A percentile compares a stretch with the other conserved stretches of the same genome.
Conservation (phyloP, 441 rosid species). For the Erysimum cheiri region DNA sequence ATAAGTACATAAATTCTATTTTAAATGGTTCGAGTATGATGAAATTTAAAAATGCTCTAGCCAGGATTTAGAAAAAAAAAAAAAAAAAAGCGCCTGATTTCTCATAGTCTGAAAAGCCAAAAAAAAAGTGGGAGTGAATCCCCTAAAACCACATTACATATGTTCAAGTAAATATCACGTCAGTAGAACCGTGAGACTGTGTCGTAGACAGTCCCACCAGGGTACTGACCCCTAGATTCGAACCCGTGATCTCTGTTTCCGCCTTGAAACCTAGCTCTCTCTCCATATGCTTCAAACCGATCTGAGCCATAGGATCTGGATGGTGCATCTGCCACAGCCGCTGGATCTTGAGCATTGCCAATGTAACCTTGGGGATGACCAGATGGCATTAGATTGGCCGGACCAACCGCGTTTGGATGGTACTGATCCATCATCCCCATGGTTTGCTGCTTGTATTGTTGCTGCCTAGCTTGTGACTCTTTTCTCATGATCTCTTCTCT, state of each 20-base stretch:
- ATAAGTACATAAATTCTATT: neutral
- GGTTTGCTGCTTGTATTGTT: conserved; percentile 63
- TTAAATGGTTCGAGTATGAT: neutral
- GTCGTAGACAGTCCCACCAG: conserved; percentile 62
- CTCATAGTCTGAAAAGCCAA: conserved; percentile 23
- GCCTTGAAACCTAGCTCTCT: conserved; percentile 56
- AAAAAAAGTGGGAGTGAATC: conserved; percentile 5
- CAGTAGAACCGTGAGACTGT: conserved; percentile 63
- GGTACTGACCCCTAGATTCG: conserved; percentile 65
- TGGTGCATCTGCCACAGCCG: conserved; percentile 57
- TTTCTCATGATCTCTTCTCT: conserved; percentile 73
- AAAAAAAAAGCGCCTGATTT: neutral
- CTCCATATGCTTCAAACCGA: conserved; percentile 61
- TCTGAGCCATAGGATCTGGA: conserved; percentile 54
- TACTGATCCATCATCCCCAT: conserved; percentile 52
- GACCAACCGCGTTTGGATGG: conserved; percentile 50
- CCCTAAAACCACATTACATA: conserved; percentile 30
- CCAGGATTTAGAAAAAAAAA: neutral
- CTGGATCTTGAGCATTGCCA: conserved; percentile 46
- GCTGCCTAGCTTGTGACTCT: conserved; percentile 67
- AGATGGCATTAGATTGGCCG: conserved; percentile 43
- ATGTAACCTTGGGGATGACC: conserved; percentile 61
- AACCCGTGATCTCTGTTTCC: conserved; percentile 63
- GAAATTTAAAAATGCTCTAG: neutral
- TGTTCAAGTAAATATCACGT: conserved; percentile 31